Evolutionary conservation across 2,329 filamentous ascomycete genomes (phyloP), one percentile per base, ranked within the genome.

Genomic region (Hysterium pulicare): DNA sequence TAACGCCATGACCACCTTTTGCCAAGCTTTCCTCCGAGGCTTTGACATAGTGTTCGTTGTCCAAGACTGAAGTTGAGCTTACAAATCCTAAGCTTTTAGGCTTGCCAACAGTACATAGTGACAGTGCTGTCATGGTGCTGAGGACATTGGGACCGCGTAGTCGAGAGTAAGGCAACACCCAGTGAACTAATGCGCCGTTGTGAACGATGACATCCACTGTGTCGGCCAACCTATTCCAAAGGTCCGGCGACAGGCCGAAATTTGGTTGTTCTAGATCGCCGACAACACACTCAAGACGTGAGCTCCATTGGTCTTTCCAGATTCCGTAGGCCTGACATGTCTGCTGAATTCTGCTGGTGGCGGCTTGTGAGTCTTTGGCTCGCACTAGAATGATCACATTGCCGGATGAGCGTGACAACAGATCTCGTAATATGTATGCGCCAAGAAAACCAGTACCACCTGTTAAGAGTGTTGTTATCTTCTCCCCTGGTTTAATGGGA

Each of bases 371-470:
- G 44, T 81, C 79, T 61, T 84, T 82, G 30, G 82, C 82, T 39
- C 90, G 84, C 3, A 95, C 84, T 44, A 90, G 83, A 1, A 84
- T 82, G 44, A 95, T 81, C 8, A 95, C 75, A 51, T 78, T 83
- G 11, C 80, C 71, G 15, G 70, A 66, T 15, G 71, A 76, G 19
- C 84, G 75, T 30, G 78, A 77, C 1, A 96, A 74, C 1, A 95
- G 68, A 42, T 95, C 87, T 42, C 78, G 78, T 23, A 94, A 71
- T 9, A 96, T 73, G 58, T 90, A 94, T 0, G 87, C 79, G 21
- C 90, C 90, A 16, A 96, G 69, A 73, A 96, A 96, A 2, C 90
- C 90, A 4, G 90, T 96, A 3, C 87, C 89, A 33, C 91, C 90
- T 2, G 90, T 96, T 4, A 96, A 70, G 65, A 96, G 86, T 9